Evolutionary conservation across 805 yeast species (phyloP).

Genomic region (Candida jianshihensis): DNA sequence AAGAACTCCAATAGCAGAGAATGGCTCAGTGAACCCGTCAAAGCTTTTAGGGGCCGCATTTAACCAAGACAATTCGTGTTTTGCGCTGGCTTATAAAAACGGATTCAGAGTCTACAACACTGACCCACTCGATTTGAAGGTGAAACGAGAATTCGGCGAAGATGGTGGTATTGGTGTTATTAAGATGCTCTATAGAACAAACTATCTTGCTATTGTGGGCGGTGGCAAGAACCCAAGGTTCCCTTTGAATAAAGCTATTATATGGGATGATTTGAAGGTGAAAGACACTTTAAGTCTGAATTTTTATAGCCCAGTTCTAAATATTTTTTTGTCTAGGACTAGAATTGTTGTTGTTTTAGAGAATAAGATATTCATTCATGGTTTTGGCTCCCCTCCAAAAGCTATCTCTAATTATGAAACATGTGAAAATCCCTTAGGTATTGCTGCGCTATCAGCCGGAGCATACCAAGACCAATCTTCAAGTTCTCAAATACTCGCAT

Average conservation of each 20-base stretch:
- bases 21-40: slow-evolving; percentile 1
- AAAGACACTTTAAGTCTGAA: slow-evolving; percentile 67
- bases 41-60: slow-evolving; percentile 31
- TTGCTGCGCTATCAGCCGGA: slow-evolving; percentile 21
- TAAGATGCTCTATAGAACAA: slow-evolving; percentile 83
- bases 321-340: slow-evolving; percentile 68
- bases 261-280: slow-evolving; percentile 88
- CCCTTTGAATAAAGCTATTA: slow-evolving; percentile 70
- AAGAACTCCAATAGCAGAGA: slow-evolving; percentile 15
- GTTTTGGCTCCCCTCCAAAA: slow-evolving; percentile 75
- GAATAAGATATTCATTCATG: slow-evolving; percentile 65
- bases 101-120: slow-evolving; percentile 85
- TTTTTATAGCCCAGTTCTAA: slow-evolving; percentile 67
- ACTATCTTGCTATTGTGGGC: slow-evolving; percentile 84
- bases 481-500: slow-evolving; percentile 52
- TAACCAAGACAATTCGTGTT: slow-evolving; percentile 89
- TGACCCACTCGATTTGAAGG: slow-evolving; percentile 77
- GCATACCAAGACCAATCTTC: slow-evolving; percentile 16
- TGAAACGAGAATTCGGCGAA: slow-evolving; percentile 44
- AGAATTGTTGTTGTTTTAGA: slow-evolving; percentile 67
- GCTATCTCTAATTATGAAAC: slow-evolving; percentile 33
- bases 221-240: slow-evolving; percentile 79
- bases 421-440: slow-evolving; percentile 21
- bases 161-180: slow-evolving; percentile 63
- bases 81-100: slow-evolving; percentile 70